These are phyloP conservation scores for Colletotrichum australisinense DNA, from an alignment of 2,329 filamentous ascomycete species.

Conservation along the genomic window DNA sequence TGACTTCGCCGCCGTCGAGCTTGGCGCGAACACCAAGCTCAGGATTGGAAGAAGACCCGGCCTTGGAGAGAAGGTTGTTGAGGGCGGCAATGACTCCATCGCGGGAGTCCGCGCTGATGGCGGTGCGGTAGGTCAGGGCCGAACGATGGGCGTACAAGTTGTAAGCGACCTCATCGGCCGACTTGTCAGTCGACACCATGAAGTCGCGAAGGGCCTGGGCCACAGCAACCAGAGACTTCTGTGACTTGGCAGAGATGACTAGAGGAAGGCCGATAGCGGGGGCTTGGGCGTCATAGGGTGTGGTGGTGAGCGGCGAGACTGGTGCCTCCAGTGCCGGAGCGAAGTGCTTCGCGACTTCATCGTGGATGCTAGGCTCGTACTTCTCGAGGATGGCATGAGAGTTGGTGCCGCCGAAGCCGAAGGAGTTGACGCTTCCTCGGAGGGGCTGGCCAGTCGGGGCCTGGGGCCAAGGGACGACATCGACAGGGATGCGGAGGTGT, in stretches of 20 bases:
- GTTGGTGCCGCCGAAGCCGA: conserved; percentile 40
- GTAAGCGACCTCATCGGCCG: conserved; percentile 26
- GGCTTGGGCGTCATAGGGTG: not conserved
- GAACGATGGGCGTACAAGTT: conserved; percentile 25
- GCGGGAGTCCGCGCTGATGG: conserved; percentile 16
- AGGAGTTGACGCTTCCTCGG: conserved; percentile 40
- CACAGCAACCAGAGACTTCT: conserved; percentile 30
- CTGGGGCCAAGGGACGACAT: conserved; percentile 42
- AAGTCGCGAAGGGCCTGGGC: conserved; percentile 20
- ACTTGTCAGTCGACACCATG: not conserved
- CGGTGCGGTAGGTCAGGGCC: conserved; percentile 25
- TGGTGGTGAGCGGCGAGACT: not conserved
- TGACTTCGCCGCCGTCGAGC: conserved; percentile 24
- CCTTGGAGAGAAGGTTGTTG: conserved; percentile 25
- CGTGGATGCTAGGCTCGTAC: conserved; percentile 29
- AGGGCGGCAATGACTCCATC: conserved; percentile 13
- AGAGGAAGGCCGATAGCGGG: conserved; percentile 13
- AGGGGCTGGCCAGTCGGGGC: conserved; percentile 32
- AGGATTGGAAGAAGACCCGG: conserved; percentile 13
- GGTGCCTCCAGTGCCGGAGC: not conserved
- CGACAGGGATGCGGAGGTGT: conserved; percentile 42
- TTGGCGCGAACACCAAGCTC: conserved; percentile 32
- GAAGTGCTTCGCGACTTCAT: conserved; percentile 27
- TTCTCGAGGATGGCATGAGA: conserved; percentile 38
- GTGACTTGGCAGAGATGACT: conserved; percentile 32